These are phyloP conservation scores for Suillus brevipes DNA, from an alignment of 768 basidiomycete genomes.

Conservation along the genomic window DNA sequence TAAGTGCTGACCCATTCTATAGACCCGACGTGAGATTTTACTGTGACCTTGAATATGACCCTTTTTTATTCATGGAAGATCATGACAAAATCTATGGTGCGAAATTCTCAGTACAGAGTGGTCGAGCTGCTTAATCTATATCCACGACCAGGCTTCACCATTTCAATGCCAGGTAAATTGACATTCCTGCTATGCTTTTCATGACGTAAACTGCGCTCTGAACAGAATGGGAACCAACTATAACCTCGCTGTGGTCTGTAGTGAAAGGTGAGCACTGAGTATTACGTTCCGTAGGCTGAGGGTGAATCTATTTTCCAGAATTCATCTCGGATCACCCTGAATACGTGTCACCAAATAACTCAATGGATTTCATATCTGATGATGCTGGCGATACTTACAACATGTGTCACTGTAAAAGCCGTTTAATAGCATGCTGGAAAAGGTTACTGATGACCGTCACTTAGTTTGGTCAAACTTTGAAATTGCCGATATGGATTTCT, in stretches of 20 bases:
- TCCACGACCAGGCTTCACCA: constrained; percentile 50
- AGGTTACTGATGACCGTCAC: neutral
- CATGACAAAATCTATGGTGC: constrained; percentile 51
- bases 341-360: constrained; percentile 55
- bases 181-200: neutral
- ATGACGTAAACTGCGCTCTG: neutral
- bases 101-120: constrained; percentile 3
- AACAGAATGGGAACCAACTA: constrained; percentile 59
- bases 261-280: constrained; percentile 50
- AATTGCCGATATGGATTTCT: constrained; percentile 82
- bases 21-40: constrained; percentile 55
- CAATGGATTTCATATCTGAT: constrained; percentile 64
- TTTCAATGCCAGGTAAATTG: constrained; percentile 45
- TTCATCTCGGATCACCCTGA: constrained; percentile 57
- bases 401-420: constrained; percentile 56
- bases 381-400: constrained; percentile 66
- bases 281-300: constrained; percentile 34
- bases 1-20: constrained; percentile 2
- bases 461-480: constrained; percentile 94
- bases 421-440: neutral
- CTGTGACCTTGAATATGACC: constrained; percentile 51
- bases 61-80: constrained; percentile 60
- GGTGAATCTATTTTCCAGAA: constrained; percentile 45
- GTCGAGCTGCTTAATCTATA: neutral
- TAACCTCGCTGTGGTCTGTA: constrained; percentile 61